Percentiles rank a stretch among this genome's conserved stretches.
Evolutionary conservation across 495 filamentous ascomycete genomes (phyloP).

Genomic region (Penicillium pancosmium): DNA sequence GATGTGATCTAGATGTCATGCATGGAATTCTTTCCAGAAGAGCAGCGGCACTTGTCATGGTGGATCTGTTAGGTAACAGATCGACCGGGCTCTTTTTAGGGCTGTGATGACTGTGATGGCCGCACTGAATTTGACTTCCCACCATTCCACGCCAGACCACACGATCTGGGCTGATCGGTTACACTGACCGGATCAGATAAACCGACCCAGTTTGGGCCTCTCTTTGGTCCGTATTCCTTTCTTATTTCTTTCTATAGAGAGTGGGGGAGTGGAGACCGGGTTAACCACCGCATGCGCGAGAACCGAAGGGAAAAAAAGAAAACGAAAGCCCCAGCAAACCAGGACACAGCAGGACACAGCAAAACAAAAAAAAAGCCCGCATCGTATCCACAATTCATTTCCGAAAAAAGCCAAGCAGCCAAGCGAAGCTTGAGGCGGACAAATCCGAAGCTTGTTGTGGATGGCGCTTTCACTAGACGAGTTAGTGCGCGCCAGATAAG

Average conservation of each 20-base stretch:
- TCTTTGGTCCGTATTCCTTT: neutral
- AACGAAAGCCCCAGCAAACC: neutral
- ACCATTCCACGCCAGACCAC: neutral
- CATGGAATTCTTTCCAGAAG: neutral
- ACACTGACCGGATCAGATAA: conserved; percentile 7
- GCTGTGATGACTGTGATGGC: neutral
- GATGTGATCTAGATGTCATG: neutral
- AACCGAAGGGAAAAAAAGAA: neutral
- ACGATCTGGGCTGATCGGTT: neutral
- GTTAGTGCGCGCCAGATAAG: conserved; percentile 6
- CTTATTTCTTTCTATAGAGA: neutral
- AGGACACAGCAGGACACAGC: neutral
- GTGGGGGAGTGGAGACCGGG: neutral
- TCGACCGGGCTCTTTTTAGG: neutral
- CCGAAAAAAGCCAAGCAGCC: conserved; percentile 9
- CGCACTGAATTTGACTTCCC: neutral
- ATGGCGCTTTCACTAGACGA: neutral
- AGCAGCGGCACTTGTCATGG: neutral
- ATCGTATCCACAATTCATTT: conserved; percentile 15
- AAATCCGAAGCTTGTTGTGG: conserved; percentile 1
- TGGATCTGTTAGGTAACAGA: neutral
- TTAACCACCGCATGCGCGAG: conserved; percentile 3
- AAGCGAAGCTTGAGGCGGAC: conserved; percentile 15
- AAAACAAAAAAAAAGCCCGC: neutral
- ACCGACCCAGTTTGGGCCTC: neutral